phyloP scores from a whole-genome alignment of 768 basidiomycete genomes.

The Rhizopogon rudus region DNA sequence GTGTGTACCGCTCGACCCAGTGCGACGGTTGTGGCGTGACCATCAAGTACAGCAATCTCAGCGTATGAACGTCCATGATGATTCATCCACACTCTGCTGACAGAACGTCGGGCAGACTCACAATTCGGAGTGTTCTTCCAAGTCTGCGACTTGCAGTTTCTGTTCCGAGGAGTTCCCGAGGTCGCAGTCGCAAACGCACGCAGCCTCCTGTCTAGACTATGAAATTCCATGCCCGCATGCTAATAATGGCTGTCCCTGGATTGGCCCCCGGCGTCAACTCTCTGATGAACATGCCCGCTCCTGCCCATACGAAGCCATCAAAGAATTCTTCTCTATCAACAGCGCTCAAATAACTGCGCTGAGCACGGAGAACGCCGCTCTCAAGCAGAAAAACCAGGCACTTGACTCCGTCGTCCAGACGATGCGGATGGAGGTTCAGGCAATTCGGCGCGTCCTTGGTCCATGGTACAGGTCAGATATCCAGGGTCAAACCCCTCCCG shows the following conservation, averaged over 20 bases:
- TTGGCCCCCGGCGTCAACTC: conserved; percentile 36
- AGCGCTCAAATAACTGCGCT: conserved; percentile 36
- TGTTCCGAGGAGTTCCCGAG: conserved; percentile 35
- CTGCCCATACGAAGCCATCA: conserved; percentile 59
- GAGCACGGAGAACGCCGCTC: conserved; percentile 57
- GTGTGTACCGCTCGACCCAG: conserved; percentile 28
- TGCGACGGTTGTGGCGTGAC: conserved; percentile 36
- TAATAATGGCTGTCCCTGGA: conserved; percentile 50
- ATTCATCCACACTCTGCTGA: conserved; percentile 2
- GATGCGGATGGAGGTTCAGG: conserved; percentile 52
- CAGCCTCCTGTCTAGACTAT: conserved; percentile 32
- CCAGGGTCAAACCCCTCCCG: conserved; percentile 14
- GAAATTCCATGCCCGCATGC: conserved; percentile 41
- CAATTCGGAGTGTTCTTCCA: conserved; percentile 31
- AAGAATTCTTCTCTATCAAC: conserved; percentile 51
- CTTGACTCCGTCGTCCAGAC: conserved; percentile 51
- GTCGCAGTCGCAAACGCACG: conserved; percentile 30
- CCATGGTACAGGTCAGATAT: conserved; percentile 52
- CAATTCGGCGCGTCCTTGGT: conserved; percentile 53
- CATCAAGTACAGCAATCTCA: conserved; percentile 29
- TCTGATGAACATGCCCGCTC: conserved; percentile 30
- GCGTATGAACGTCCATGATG: conserved; percentile 26
- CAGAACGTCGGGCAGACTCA: conserved; percentile 29
- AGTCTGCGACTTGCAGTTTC: conserved; percentile 32
- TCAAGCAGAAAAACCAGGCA: conserved; percentile 53